Conservation (phyloP, 2,329 filamentous ascomycete genomes). For the Fusarium sp. region DNA sequence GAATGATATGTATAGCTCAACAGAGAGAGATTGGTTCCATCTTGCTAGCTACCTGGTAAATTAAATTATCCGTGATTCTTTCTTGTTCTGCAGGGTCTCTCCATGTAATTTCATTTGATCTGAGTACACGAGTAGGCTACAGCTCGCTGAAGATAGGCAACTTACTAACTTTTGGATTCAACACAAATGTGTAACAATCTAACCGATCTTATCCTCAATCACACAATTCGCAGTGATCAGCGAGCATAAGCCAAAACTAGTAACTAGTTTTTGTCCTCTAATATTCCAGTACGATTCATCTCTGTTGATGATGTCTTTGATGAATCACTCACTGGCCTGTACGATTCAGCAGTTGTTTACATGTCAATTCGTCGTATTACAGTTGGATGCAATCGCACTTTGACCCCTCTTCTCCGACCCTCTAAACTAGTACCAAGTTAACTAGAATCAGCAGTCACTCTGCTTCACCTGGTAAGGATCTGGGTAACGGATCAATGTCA, state of each 20-base stretch:
- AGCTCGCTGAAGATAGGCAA: conserved; percentile 10
- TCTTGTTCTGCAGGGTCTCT: conserved; percentile 21
- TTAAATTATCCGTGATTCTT: background rate
- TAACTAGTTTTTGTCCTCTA: background rate
- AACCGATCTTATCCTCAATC: background rate
- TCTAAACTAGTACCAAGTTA: background rate
- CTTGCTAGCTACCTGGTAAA: background rate
- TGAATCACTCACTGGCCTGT: conserved; percentile 14
- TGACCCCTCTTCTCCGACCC: background rate
- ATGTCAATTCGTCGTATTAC: background rate
- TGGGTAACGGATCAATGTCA: conserved; percentile 9
- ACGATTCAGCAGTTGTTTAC: background rate
- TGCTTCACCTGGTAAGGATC: conserved; percentile 17
- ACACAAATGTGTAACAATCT: background rate
- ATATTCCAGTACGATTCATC: background rate
- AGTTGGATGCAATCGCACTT: background rate
- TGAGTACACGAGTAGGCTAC: background rate
- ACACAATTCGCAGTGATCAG: conserved; percentile 12
- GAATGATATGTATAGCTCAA: background rate
- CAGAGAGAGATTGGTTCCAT: background rate
- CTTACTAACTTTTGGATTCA: background rate
- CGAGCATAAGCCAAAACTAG: background rate
- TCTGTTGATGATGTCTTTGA: background rate
- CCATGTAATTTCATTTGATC: conserved; percentile 12
- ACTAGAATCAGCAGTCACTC: background rate